Evolutionary conservation across 2,329 filamentous ascomycete genomes (phyloP), one percentile per base, ranked within the genome.

Genomic region (Fusarium compactum): DNA sequence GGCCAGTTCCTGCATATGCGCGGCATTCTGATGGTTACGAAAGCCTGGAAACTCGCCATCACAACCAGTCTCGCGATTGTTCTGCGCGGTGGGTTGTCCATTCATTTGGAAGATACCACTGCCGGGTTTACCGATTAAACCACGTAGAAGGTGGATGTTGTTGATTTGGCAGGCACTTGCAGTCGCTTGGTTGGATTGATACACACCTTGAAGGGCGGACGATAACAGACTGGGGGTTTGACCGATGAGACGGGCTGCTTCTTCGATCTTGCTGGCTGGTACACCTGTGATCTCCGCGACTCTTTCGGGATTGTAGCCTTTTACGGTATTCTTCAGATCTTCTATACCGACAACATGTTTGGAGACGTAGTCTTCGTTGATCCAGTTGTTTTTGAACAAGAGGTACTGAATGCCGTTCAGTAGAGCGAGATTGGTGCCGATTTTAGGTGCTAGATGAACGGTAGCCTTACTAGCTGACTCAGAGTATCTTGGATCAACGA

Each of bases 61-160:
- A 0, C 46, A 58, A 1, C 55, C 55, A 2, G 55, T 52, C 2
- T 58, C 55, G 3, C 55, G 55, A 16, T 58, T 58, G 2, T 58
- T 58, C 32, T 52, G 55, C 1, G 55, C 55, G 0, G 45, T 58
- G 16, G 55, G 46, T 3, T 58, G 55, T 0, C 46, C 55, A 3
- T 58, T 58, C 55, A 58, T 58, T 20, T 58, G 55, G 7, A 58
- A 52, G 5, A 58, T 58, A 3, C 55, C 55, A 5, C 46, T 58
- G 3, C 45, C 32, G 2, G 45, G 24, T 4, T 58, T 58, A 1
- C 55, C 55, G 1, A 52, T 24, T 0, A 58, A 5, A 52, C 55
- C 45, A 0, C 55, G 46, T 2, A 58, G 16, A 1, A 58, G 32
- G 2, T 58, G 55, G 0, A 58, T 58, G 4, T 58, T 58, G 7